Base-by-base conservation (phyloP, 148 eudicot genomes). In the Beta vulgaris region DNA sequence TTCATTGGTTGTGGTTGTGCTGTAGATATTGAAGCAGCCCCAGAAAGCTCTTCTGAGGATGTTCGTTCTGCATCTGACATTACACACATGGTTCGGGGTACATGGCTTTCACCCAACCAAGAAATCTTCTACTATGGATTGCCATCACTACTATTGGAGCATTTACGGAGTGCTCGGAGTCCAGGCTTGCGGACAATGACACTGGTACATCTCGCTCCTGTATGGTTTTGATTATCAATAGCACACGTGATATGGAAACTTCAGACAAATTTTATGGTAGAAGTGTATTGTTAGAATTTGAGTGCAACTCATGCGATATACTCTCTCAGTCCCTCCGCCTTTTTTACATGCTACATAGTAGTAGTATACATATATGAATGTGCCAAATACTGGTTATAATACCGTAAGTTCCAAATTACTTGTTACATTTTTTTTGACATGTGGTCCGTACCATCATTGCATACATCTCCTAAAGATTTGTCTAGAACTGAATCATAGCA, bases 21-120 rank as follows among this genome's bases (percentile, higher is more conserved):
- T 73, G 69, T 78, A 93, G 98, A 87, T 79, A 39, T 91, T 42
- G 88, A 83, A 32, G 79, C 81, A 53, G 77, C 73, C 4, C 51
- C 81, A 44, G 81, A 83, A 59, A 77, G 74, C 62, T 80, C 76
- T 68, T 73, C 71, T 29, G 84, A 73, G 67, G 75, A 79, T 44
- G 78, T 68, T 58, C 5, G 42, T 71, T 61, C 73, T 71, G 76
- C n/a, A 83, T 77, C 84, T 79, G 82, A 77, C 82, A n/a, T n/a
- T 69, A 77, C 81, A 73, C 93, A 95, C 81, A 88, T 95, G 96
- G 91, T 95, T 72, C 90, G 98, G 35, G 92, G 88, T 54, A 89
- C 97, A 65, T 95, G 97, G 97, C 80, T 90, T 71, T 89, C 97
- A 10, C 78, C 82, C 76, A 83, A 88, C 72, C 84, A 82, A 65